phyloP scores from a whole-genome alignment of 768 basidiomycete genomes.

The Lentinula edodes region DNA sequence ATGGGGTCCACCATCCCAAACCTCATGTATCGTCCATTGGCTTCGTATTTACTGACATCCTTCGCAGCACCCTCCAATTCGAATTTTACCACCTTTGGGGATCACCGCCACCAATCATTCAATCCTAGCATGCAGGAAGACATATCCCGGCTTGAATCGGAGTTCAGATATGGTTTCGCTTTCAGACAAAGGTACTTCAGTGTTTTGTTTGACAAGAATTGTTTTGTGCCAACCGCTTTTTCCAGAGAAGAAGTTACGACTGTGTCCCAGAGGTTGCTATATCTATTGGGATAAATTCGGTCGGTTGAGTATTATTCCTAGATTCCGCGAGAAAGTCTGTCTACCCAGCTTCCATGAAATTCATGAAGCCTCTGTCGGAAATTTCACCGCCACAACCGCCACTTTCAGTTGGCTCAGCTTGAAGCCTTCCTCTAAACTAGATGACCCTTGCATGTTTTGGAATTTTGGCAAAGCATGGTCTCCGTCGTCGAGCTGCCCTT shows the following conservation, averaged over 20 bases:
- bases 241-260: background rate
- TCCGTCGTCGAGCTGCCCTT: background rate
- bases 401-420: conserved; percentile 45
- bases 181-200: no score
- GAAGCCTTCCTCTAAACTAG: conserved; percentile 29
- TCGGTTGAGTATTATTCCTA: background rate
- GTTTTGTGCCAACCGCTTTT: background rate
- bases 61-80: background rate
- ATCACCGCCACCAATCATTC: background rate
- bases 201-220: no score
- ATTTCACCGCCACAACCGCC: conserved; percentile 38
- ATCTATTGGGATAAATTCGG: background rate
- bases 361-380: conserved; percentile 23
- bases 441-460: background rate
- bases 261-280: background rate
- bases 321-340: background rate
- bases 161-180: background rate
- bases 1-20: background rate
- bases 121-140: background rate
- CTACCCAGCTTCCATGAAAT: conserved; percentile 5
- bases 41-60: background rate
- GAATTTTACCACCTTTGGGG: background rate
- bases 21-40: background rate
- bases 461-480: background rate
- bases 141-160: background rate